Conservation (phyloP, 1,284 basidiomycete species). For the Ganoderma sinense region DNA sequence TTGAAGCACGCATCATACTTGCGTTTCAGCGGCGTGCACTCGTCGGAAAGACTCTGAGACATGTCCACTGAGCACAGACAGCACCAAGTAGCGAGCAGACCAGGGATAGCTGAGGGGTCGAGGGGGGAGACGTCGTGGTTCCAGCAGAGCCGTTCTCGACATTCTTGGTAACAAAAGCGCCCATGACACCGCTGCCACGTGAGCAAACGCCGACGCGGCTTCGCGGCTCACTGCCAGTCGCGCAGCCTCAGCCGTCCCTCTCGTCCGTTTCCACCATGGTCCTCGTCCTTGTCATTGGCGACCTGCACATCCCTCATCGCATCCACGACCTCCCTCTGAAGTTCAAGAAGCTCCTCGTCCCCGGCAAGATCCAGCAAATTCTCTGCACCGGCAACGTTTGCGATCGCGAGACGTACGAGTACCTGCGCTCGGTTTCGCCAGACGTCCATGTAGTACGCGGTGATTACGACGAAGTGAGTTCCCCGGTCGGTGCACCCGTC, state of each 20-base stretch:
- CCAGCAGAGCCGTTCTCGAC: constrained; percentile 6
- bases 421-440: constrained; percentile 94
- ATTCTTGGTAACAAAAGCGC: constrained; percentile 24
- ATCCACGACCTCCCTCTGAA: constrained; percentile 92
- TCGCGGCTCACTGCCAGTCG: neutral
- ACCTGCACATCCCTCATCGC: constrained; percentile 92
- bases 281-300: constrained; percentile 93
- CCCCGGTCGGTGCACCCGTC: neutral
- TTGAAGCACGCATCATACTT: constrained; percentile 96
- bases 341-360: constrained; percentile 96
- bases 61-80: constrained; percentile 43
- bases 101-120: neutral
- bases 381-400: constrained; percentile 98
- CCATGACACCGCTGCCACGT: constrained; percentile 29
- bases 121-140: constrained; percentile 15
- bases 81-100: neutral
- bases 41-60: constrained; percentile 76
- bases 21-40: constrained; percentile 91
- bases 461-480: constrained; percentile 92
- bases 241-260: constrained; percentile 11
- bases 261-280: constrained; percentile 57
- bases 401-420: constrained; percentile 97
- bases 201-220: constrained; percentile 3
- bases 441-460: constrained; percentile 94
- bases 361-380: constrained; percentile 98